Evolutionary conservation across 352 stramenopile species (phyloP).

Genomic region (Thraustotheca clavata): DNA sequence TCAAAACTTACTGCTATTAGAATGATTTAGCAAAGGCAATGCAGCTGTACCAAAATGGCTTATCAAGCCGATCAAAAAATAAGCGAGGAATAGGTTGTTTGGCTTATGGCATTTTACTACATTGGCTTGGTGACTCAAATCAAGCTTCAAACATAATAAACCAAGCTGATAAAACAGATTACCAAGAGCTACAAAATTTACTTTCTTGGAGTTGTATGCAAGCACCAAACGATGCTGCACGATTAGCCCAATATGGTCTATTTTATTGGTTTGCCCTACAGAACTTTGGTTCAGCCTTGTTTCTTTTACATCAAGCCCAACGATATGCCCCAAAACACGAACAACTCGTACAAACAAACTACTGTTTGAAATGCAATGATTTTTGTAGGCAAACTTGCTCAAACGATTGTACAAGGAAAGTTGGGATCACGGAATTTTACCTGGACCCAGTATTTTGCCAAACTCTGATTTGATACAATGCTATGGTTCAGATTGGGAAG

Average conservation of each 20-base stretch:
- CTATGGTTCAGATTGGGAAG: background rate
- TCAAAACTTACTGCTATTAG: background rate
- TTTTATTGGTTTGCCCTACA: background rate
- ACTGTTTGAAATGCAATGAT: background rate
- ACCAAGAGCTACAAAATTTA: background rate
- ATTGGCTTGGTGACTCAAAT: background rate
- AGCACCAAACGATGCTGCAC: background rate
- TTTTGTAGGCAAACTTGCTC: too few species aligned
- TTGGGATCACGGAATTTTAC: too few species aligned
- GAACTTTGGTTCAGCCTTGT: background rate
- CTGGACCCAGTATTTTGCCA: too few species aligned
- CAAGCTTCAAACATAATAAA: background rate
- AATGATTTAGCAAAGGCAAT: background rate
- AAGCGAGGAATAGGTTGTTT: background rate
- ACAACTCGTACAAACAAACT: background rate
- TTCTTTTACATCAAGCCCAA: background rate
- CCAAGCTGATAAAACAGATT: background rate
- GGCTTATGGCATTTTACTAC: background rate
- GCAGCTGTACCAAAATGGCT: background rate
- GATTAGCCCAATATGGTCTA: background rate
- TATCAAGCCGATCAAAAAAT: background rate
- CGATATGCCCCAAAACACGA: background rate
- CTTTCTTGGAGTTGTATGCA: background rate
- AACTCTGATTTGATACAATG: too few species aligned
- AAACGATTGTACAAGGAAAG: too few species aligned